phyloP scores from a whole-genome alignment of 139 green algal species.

The Ettlia oleoabundans region DNA sequence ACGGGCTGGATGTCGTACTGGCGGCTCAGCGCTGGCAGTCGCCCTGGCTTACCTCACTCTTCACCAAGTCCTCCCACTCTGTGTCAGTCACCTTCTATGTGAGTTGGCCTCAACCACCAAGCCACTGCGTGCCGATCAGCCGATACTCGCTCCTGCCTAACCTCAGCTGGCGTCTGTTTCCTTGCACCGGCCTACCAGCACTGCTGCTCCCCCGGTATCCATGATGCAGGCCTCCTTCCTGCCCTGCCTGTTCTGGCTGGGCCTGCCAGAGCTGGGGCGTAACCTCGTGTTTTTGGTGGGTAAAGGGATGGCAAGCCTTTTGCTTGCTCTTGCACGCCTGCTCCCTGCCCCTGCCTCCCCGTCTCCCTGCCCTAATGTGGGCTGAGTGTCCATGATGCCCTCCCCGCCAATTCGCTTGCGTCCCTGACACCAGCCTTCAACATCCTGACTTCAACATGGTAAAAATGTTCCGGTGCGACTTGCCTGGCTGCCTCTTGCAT shows the following conservation, averaged over 20 bases:
- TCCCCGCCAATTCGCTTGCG: too few species aligned
- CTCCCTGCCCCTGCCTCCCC: too few species aligned
- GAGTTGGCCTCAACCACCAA: too few species aligned
- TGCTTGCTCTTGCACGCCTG: too few species aligned
- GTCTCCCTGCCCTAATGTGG: too few species aligned
- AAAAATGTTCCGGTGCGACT: too few species aligned
- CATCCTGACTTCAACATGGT: too few species aligned
- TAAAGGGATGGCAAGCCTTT: not conserved
- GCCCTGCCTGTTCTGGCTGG: slow-evolving; percentile 36
- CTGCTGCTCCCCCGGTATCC: not conserved
- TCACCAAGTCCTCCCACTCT: slow-evolving; percentile 36
- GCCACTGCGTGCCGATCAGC: too few species aligned
- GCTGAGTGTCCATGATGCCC: too few species aligned
- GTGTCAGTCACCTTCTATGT: slow-evolving; percentile 58
- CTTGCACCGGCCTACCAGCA: not conserved
- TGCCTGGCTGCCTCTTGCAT: too few species aligned
- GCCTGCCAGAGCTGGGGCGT: slow-evolving; percentile 40
- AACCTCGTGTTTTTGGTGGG: slow-evolving; percentile 32
- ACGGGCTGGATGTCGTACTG: slow-evolving; percentile 30
- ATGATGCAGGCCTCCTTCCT: slow-evolving; percentile 42
- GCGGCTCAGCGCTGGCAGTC: slow-evolving; percentile 30
- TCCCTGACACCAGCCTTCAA: too few species aligned
- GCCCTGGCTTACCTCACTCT: slow-evolving; percentile 45
- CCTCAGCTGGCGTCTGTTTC: not conserved
- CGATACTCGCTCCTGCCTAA: not conserved